These are phyloP conservation scores for Fusarium pilosicola DNA, from an alignment of 2,329 filamentous ascomycete genomes.

Conservation along the genomic window DNA sequence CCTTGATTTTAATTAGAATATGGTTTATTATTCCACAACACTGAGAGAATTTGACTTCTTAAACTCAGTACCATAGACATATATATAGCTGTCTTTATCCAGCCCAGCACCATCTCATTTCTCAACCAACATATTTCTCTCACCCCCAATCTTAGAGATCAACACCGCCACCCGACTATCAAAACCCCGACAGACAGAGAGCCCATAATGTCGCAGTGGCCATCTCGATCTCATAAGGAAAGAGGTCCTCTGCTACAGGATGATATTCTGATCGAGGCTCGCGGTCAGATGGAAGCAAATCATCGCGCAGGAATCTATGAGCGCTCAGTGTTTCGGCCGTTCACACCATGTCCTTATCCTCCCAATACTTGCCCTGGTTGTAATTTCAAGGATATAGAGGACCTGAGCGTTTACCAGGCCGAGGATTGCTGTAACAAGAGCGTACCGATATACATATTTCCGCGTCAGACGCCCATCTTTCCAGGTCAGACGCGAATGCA, in stretches of 20 bases:
- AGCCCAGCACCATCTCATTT: neutral
- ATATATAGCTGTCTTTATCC: neutral
- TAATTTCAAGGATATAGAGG: accelerated
- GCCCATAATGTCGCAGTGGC: neutral
- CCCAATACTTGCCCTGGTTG: neutral
- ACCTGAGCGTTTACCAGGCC: neutral
- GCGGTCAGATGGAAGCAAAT: neutral
- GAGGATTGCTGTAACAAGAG: neutral
- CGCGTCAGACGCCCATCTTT: neutral
- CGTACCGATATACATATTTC: neutral
- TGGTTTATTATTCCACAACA: no score
- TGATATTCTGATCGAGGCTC: neutral
- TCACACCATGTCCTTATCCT: neutral
- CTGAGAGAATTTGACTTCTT: accelerated
- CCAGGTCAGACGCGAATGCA: neutral
- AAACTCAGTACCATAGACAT: neutral
- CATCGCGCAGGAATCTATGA: neutral
- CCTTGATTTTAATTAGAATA: no score
- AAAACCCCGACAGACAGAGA: neutral
- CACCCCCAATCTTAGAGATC: neutral
- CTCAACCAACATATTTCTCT: neutral
- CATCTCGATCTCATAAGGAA: accelerated
- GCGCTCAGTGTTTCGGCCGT: neutral
- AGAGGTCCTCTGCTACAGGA: accelerated
- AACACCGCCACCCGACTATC: accelerated